Base-by-base conservation (phyloP, 345 rosid species). In the Syzygium oleosum region DNA sequence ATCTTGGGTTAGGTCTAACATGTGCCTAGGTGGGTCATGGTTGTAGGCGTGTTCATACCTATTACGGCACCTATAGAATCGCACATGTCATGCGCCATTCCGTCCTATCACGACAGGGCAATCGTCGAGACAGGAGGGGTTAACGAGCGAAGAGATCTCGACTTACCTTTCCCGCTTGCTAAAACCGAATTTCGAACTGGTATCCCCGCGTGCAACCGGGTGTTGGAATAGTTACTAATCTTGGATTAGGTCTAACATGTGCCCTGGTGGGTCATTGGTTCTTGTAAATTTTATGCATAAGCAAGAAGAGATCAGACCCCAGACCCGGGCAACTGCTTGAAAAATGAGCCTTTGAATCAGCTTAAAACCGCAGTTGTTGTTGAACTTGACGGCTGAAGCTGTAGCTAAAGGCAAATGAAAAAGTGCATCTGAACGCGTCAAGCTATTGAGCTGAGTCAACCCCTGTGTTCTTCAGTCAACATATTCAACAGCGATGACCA, bases 41-140 rank as follows among this genome's bases (percentile, higher is more conserved):
- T 3, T 2, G 38, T 34, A 34, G 38, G 38, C 38, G 27, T 5
- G 6, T 3, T 2, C 0, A 3, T 5, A 68, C 12, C 11, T 8
- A 4, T 31, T 31, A 68, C 43, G 4, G 15, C 21, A 19, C 38
- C 38, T 34, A 17, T 34, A 23, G 4, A 65, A 65, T 15, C 2
- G 6, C 25, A 55, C 1, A 5, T 0, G 4, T 2, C 9, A 2
- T 2, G 4, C 34, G 38, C 11, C 41, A 38, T 68, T 68, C 5
- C 11, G 5, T 29, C 21, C 17, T 14, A 9, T 63, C 11, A 5
- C 10, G 6, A 23, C 10, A 12, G 65, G 65, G 29, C 3, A 3
- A 25, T 58, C 12, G 65, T 12, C 27, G 29, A 58, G 65, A 25
- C 10, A 27, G n/a, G n/a, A 56, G n/a, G 5, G 59, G 25, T 43